Base-by-base conservation (phyloP, 2,329 filamentous ascomycete species). In the Seiridium cupressi region DNA sequence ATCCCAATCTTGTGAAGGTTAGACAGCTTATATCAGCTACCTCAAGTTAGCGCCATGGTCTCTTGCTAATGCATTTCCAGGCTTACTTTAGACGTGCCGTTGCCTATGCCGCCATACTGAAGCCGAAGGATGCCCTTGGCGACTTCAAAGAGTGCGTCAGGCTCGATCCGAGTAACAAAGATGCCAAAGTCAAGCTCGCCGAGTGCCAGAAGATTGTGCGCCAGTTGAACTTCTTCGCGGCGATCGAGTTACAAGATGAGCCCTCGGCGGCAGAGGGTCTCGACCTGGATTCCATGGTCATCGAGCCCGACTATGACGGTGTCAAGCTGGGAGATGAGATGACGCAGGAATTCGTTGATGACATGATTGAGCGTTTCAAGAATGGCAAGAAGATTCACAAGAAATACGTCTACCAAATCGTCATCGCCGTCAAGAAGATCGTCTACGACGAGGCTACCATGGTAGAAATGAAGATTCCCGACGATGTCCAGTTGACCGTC, bases 361-460 rank as follows among this genome's bases (percentile, higher is more conserved):
- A 99, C 78, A 97, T 98, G 94, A 94, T 92, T 60, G 86, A 95
- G 74, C 84, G 95, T 38, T 99, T 99, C 84, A 97, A 96, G 84
- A 89, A 86, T 55, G 95, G 95, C 72, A 98, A 99, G 84, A 94
- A 92, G 77, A 84, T 99, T 60, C 92, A 95, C 76, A 89, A 87
- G 78, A 99, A 98, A 84, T 99, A 97, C 73, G 95, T 94, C 65
- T 98, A 94, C 81, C 92, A 97, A 79, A 99, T 99, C 72, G 84
- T 99, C 69, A 79, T 97, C 68, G 91, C 91, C 5, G 91, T 96
- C 68, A 92, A 91, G 81, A 89, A 97, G 64, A 85, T 99, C 60
- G 89, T 97, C 51, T 93, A 94, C 74, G 88, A 93, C 57, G 95
- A 99, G 78, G 85, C 94, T 13, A 99, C 95, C 34, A 97, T 99